Evolutionary conservation across 164 flowering plant species (phyloP), one percentile per base, ranked within the genome.

Genomic region (Dillenia turbinata): DNA sequence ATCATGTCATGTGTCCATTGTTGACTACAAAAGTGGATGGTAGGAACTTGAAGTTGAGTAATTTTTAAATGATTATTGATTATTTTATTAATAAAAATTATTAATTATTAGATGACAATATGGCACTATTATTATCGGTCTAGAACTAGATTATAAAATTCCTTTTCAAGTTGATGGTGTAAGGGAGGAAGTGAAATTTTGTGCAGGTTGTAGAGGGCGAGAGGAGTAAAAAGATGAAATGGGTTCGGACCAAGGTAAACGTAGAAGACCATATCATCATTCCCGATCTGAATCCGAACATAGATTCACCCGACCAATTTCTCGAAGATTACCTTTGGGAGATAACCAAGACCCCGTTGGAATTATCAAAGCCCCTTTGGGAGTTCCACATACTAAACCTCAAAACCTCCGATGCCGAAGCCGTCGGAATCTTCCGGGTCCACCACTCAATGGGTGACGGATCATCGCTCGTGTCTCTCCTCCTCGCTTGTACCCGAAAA

Each of bases 381-480:
- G 95, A 88, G 1, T 66, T 83, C 44, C 91, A 88, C 62, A 49
- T 83, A 44, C 84, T 88, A 53, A 83, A 85, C 47, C 44, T 86
- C 10, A 70, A 73, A 58, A 84, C 85, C 44, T 47, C 78, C 2
- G 74, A 80, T 13, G 83, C 87, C 0, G 76, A 78, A 19, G 71
- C 82, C 1, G 59, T 76, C 1, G 84, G 66, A 2, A 45, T 86
- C 3, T 71, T 83, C 44, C 72, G 80, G 48, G 66, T 84, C 58
- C 91, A 88, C 71, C 95, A 88, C 68, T 86, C 96, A 0, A 64
- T 87, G 10, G 93, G 96, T 10, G 93, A 89, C 54, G 93, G 91
- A 14, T 54, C 71, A 11, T 89, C 93, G 2, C 79, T 87, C 16
- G 75, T 87, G 53, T 78, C 87, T 11, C 81, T 85, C 10, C 63